Conservation (phyloP, 805 yeast genomes). For the Candida boidinii region DNA sequence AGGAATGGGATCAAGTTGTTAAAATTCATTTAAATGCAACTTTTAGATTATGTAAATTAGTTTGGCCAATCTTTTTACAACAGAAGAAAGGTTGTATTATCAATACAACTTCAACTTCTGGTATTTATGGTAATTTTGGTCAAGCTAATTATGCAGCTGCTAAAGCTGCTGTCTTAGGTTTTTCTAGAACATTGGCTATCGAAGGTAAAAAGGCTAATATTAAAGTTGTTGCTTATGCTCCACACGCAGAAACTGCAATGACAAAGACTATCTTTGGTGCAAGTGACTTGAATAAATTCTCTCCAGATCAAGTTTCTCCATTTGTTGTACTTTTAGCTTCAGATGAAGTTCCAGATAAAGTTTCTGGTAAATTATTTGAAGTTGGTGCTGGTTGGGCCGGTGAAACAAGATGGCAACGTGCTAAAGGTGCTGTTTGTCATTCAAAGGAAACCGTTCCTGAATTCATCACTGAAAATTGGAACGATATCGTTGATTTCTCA, state of each 20-base stretch:
- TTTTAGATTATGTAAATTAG: conserved; percentile 72
- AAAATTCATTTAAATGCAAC: conserved; percentile 81
- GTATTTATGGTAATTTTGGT: conserved; percentile 96
- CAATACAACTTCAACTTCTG: conserved; percentile 91
- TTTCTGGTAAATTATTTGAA: conserved; percentile 79
- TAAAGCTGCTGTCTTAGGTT: conserved; percentile 79
- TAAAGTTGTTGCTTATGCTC: conserved; percentile 78
- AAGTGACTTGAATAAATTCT: conserved; percentile 73
- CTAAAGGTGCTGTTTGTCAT: conserved; percentile 69
- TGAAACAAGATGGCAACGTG: conserved; percentile 90
- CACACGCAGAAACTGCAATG: conserved; percentile 98
- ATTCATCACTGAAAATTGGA: conserved; percentile 60
- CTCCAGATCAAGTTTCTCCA: conserved; percentile 88
- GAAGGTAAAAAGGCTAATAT: conserved; percentile 82
- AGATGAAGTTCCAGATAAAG: conserved; percentile 51
- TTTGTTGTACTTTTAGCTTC: conserved; percentile 72
- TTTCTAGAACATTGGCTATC: conserved; percentile 77
- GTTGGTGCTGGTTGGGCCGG: conserved; percentile 97
- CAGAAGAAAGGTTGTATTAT: conserved; percentile 77
- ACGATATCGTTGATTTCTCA: conserved; percentile 55
- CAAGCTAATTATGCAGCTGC: conserved; percentile 96
- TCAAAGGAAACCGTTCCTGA: conserved; percentile 54
- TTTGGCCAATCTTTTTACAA: conserved; percentile 83
- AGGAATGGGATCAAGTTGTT: conserved; percentile 75
- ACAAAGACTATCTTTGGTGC: conserved; percentile 79